phyloP scores from a whole-genome alignment of 1,139 yeast species.

The Blastobotrys persicus region DNA sequence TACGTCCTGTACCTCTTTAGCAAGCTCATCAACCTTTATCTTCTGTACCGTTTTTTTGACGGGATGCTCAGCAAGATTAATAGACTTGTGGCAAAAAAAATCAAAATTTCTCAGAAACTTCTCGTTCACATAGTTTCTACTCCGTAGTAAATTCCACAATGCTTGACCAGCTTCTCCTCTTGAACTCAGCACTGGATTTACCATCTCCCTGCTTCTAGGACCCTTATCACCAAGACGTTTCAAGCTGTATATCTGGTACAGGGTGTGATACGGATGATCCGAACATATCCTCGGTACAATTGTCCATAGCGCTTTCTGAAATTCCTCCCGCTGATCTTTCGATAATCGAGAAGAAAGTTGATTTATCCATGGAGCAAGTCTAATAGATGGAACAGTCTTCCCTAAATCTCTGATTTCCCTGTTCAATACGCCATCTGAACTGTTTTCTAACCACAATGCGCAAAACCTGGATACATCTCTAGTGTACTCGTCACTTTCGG shows the following conservation, averaged over 20 bases:
- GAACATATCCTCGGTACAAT: constrained; percentile 52
- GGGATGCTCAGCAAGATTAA: constrained; percentile 13
- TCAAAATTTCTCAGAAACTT: constrained; percentile 10
- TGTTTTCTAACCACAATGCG: constrained; percentile 78
- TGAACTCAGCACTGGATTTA: background rate
- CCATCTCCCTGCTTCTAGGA: background rate
- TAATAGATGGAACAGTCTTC: constrained; percentile 54
- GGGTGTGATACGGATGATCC: constrained; percentile 74
- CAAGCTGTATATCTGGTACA: constrained; percentile 58
- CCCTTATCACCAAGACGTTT: constrained; percentile 11
- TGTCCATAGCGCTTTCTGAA: constrained; percentile 54
- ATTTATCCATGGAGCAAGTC: constrained; percentile 75
- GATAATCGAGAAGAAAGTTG: constrained; percentile 73
- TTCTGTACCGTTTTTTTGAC: constrained; percentile 8
- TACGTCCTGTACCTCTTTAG: background rate
- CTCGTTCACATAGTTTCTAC: background rate
- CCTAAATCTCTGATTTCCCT: constrained; percentile 26
- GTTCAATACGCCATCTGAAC: constrained; percentile 43
- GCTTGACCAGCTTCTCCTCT: constrained; percentile 2
- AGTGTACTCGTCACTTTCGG: constrained; percentile 46
- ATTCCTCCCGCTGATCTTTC: constrained; percentile 41
- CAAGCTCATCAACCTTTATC: constrained; percentile 12
- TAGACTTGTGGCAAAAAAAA: constrained; percentile 8
- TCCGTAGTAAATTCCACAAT: constrained; percentile 7
- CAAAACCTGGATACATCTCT: constrained; percentile 74